Conservation (phyloP, 2,329 filamentous ascomycete species). For the Lecanicillium sp. region DNA sequence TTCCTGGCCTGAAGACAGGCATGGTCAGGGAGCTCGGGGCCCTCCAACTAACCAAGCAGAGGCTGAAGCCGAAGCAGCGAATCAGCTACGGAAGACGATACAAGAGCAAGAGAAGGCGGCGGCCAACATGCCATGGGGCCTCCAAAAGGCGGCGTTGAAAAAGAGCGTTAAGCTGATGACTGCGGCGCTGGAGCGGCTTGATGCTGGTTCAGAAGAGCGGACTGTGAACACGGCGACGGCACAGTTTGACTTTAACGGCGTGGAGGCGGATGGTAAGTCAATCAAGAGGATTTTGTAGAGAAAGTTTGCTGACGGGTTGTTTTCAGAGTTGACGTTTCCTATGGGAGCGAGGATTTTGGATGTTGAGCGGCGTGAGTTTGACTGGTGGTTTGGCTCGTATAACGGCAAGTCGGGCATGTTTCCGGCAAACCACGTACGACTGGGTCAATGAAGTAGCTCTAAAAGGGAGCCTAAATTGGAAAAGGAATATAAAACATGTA, state of each 20-base stretch:
- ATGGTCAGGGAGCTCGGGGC: conserved; percentile 6
- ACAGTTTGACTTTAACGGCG: background rate
- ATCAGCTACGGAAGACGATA: conserved; percentile 21
- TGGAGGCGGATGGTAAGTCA: conserved; percentile 3
- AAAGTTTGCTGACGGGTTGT: background rate
- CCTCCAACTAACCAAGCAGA: conserved; percentile 13
- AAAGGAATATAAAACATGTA: no score
- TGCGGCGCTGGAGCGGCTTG: conserved; percentile 26
- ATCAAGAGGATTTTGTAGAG: background rate
- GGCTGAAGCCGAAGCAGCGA: conserved; percentile 25
- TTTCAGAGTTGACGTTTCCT: background rate
- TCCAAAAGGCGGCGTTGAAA: conserved; percentile 17
- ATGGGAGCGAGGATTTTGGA: conserved; percentile 1
- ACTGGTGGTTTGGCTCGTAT: conserved; percentile 6
- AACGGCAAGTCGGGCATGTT: conserved; percentile 3
- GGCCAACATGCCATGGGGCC: conserved; percentile 18
- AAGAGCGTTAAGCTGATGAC: conserved; percentile 31
- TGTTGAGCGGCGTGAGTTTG: background rate
- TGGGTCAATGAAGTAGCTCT: no score
- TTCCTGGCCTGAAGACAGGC: conserved; percentile 25
- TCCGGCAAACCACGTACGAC: background rate
- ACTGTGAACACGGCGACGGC: no score
- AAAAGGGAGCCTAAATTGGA: no score
- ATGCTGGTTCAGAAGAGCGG: conserved; percentile 31
- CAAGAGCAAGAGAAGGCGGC: conserved; percentile 16